Percentiles rank a stretch among this genome's conserved stretches.
These are phyloP conservation scores for Cyclaneusma minus DNA, from an alignment of 2,329 filamentous ascomycete genomes.

Conservation along the genomic window DNA sequence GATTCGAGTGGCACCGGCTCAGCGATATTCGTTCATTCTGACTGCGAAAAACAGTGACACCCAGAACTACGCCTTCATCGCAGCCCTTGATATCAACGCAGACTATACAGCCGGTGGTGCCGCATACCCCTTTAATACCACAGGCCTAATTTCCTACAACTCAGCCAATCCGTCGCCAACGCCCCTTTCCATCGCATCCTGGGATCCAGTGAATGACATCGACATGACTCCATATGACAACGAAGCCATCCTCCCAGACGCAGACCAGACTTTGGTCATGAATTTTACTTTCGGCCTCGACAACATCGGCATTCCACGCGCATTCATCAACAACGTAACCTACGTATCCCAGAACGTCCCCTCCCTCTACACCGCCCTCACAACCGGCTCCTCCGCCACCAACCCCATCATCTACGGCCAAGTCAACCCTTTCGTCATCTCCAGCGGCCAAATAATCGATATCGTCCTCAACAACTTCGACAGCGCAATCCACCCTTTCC, in stretches of 20 bases:
- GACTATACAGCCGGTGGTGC: slow-evolving; percentile 29
- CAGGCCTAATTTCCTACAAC: slow-evolving; percentile 28
- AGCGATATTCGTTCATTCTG: slow-evolving; percentile 28
- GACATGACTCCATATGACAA: slow-evolving; percentile 4
- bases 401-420: slow-evolving; percentile 46
- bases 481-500: slow-evolving; percentile 31
- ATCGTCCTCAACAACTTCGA: slow-evolving; percentile 35
- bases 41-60: slow-evolving; percentile 25
- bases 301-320: slow-evolving; percentile 20
- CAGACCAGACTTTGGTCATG: slow-evolving; percentile 6
- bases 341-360: slow-evolving; percentile 65
- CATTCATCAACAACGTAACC: slow-evolving; percentile 64
- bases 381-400: slow-evolving; percentile 29
- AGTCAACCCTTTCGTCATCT: slow-evolving; percentile 49
- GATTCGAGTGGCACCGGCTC: slow-evolving; percentile 27
- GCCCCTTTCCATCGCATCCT: not conserved
- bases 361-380: slow-evolving; percentile 61
- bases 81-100: slow-evolving; percentile 30
- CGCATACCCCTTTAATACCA: slow-evolving; percentile 31
- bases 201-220: slow-evolving; percentile 1
- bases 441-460: slow-evolving; percentile 44
- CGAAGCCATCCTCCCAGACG: slow-evolving; percentile 4
- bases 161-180: slow-evolving; percentile 16
- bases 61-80: slow-evolving; percentile 28
- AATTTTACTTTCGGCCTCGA: slow-evolving; percentile 10